Evolutionary conservation across 1,284 basidiomycete genomes (phyloP), one percentile per base, ranked within the genome.

Genomic region (Laetiporus sulphureus): DNA sequence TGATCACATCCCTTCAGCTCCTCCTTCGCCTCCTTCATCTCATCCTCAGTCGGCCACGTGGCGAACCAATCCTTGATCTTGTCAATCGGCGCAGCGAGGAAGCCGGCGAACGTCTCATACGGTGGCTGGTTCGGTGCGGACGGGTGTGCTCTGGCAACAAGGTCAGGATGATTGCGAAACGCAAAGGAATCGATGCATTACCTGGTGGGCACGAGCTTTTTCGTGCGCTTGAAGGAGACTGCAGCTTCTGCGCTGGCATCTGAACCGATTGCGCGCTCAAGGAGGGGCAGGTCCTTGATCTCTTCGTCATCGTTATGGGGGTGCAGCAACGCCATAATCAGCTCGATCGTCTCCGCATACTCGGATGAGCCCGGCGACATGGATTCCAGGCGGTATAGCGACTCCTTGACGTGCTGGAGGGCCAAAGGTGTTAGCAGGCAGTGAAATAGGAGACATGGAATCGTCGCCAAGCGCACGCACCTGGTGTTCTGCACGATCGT

Each of bases 131-230:
- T 71, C 0, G 77, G 77, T 0, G 66, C 65, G 12, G 55, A 56
- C 0, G 75, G 77, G 48, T 79, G 77, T 6, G 75, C 46, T 23
- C 75, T 77, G 41, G 24, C 24, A 30, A 33, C 15, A 4, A 23
- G 19, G 22, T 40, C 19, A 30, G 23, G 24, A 25, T 21, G 15
- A 3, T 47, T 25, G n/a, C 1, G 33, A 25, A 11, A 36, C 41
- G 15, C 34, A 35, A 20, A 45, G 34, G 7, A 40, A 25, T 25
- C 16, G 37, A 10, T 39, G 32, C 19, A 53, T 62, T 19, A 72
- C 73, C 73, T 64, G 7, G 79, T 83, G 0, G 79, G 79, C 2
- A 69, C 78, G 45, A 82, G 78, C 52, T 73, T 75, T 65, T 84
- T 83, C 3, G 78, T 82, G 44, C 66, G 60, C 46, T 63, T 66